Base-by-base conservation (phyloP, 2,329 filamentous ascomycete species). In the Ceratocystis papillata region DNA sequence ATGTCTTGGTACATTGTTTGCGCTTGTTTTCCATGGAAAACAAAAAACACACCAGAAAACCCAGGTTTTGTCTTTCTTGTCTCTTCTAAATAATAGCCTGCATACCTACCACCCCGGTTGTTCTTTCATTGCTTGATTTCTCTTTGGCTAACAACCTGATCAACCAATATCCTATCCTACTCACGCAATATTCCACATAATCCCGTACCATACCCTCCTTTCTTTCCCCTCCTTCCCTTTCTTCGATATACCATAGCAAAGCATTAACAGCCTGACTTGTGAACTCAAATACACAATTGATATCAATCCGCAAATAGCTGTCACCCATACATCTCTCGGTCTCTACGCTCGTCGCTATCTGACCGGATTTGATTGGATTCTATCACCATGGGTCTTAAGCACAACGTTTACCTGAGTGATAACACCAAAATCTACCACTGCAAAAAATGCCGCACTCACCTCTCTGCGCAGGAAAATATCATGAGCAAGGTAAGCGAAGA, bases 381-480 rank as follows among this genome's bases (percentile, higher is more conserved):
- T 10, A 10, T 2, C 65, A 77, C 70, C 66, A 96, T 96, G 91
- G 91, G 91, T 70, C 86, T 96, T 71, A 81, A 87, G 68, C 96
- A 96, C 80, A 96, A 96, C 78, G 86, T 89, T 68, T 96, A 96
- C 76, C 86, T 96, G 70, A 89, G 86, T 76, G 88, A 88, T 73
- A 84, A 81, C 77, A 46, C 30, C 20, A 89, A 89, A 77, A 93
- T 96, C 74, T 96, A 94, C 76, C 91, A 90, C 70, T 96, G 89
- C 83, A 93, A 93, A 79, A 83, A 83, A 72, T 99, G 94, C 85
- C 96, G 96, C 77, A 90, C 94, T 6, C 94, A 99, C 74, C 84
- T 99, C 20, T 88, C 92, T 41, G 94, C 96, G 75, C 90, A 96
- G 72, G 91, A 97, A 71, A 91, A 96, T 73, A 96, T 99, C 70